Conservation (phyloP, 176 grass and related monocot genomes). For the Elymus sibiricus region DNA sequence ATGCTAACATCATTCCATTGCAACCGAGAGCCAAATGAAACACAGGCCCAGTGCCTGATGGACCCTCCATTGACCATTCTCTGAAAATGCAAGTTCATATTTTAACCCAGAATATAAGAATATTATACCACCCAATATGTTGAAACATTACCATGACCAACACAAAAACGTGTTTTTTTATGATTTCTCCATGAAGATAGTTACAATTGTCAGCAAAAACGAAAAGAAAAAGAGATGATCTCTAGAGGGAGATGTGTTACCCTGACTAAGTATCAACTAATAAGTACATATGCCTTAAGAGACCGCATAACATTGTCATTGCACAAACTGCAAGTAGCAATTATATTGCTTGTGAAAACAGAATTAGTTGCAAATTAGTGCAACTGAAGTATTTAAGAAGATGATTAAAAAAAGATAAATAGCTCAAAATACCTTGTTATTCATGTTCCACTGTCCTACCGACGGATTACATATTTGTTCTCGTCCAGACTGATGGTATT, state of each 20-base stretch:
- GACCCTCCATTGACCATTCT: conserved; percentile 48
- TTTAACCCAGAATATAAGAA: background rate
- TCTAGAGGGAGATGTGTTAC: background rate
- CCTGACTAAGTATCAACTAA: background rate
- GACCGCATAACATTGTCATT: background rate
- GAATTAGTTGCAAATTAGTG: background rate
- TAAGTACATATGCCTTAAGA: background rate
- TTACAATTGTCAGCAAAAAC: background rate
- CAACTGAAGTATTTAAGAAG: background rate
- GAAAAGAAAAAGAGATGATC: background rate
- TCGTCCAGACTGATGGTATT: conserved; percentile 76
- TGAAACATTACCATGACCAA: background rate
- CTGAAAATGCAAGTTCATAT: background rate
- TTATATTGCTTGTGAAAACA: background rate
- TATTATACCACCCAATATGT: background rate
- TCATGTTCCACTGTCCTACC: conserved; percentile 91
- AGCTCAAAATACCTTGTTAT: conserved; percentile 49
- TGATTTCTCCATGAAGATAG: background rate
- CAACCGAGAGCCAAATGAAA: conserved; percentile 48
- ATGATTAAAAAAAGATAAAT: background rate
- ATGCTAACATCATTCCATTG: conserved; percentile 2
- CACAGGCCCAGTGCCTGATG: conserved; percentile 47
- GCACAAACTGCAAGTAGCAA: background rate
- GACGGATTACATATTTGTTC: conserved; percentile 53
- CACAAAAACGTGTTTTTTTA: background rate